phyloP scores from a whole-genome alignment of 129 eudicot species.

The Flaveria sonorensis region DNA sequence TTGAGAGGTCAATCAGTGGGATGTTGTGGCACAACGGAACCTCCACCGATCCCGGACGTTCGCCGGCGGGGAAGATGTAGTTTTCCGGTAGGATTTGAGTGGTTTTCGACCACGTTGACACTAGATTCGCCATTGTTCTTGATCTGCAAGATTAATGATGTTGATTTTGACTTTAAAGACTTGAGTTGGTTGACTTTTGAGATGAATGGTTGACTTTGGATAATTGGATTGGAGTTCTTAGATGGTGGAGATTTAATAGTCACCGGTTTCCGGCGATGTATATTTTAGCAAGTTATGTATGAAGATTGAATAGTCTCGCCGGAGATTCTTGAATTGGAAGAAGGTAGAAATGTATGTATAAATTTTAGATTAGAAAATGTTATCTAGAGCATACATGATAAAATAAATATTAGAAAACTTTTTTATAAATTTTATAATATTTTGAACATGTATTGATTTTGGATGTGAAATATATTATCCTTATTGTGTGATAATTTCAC shows the following conservation, averaged over 20 bases:
- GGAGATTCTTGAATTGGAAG: too few species aligned
- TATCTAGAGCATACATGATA: too few species aligned
- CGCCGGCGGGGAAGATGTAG: slow-evolving; percentile 36
- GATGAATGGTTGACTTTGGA: not conserved
- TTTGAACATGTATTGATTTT: too few species aligned
- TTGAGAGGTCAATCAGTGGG: slow-evolving; percentile 36
- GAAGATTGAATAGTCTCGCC: too few species aligned
- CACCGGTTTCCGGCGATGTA: not conserved
- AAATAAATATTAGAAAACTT: too few species aligned
- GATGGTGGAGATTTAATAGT: slow-evolving; percentile 19
- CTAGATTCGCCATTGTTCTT: slow-evolving; percentile 36
- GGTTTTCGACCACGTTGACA: slow-evolving; percentile 42
- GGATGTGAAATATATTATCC: too few species aligned
- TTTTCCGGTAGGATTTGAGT: slow-evolving; percentile 31
- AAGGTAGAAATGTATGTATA: too few species aligned
- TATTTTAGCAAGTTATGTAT: not conserved
- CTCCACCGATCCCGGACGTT: slow-evolving; percentile 35
- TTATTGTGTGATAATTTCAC: too few species aligned
- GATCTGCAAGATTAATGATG: slow-evolving; percentile 14
- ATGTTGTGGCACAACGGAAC: slow-evolving; percentile 29
- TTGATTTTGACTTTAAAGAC: not conserved
- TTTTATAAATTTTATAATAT: too few species aligned
- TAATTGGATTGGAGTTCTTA: not conserved
- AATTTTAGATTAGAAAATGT: too few species aligned
- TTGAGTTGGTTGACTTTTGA: slow-evolving; percentile 10